phyloP scores from a whole-genome alignment of 495 filamentous ascomycete genomes.

The Pyronema domesticum region DNA sequence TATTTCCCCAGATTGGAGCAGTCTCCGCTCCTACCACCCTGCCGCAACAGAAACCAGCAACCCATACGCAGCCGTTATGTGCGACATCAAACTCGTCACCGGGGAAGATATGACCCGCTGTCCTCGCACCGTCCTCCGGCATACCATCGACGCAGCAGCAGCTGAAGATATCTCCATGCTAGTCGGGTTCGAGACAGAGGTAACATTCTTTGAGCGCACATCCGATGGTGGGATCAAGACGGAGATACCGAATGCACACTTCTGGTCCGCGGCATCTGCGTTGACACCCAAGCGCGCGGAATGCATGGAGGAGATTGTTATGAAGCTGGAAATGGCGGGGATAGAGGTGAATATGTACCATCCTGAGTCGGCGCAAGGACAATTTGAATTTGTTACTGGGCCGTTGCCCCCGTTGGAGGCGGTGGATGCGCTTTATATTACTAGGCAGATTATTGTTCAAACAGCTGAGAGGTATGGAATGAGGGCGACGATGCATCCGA shows the following conservation, averaged over 20 bases:
- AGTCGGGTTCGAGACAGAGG: conserved; percentile 69
- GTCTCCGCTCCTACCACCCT: conserved; percentile 37
- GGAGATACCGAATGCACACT: conserved; percentile 31
- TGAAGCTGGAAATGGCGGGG: conserved; percentile 37
- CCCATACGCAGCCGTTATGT: conserved; percentile 41
- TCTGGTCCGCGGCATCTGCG: conserved; percentile 41
- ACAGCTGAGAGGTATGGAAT: conserved; percentile 41
- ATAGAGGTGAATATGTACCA: conserved; percentile 62
- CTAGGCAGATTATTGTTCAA: conserved; percentile 47
- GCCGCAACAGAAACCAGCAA: conserved; percentile 13
- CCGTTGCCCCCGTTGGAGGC: conserved; percentile 47
- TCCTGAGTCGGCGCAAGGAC: conserved; percentile 53
- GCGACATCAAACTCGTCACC: conserved; percentile 35
- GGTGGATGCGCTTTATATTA: conserved; percentile 53
- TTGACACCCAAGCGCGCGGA: conserved; percentile 39
- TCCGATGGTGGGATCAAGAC: conserved; percentile 22
- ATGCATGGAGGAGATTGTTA: conserved; percentile 45
- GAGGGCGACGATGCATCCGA: conserved; percentile 62
- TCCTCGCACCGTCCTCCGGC: conserved; percentile 39
- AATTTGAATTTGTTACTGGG: conserved; percentile 65
- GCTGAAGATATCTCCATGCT: conserved; percentile 34
- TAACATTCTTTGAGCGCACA: conserved; percentile 42
- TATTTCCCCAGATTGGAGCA: conserved; percentile 42
- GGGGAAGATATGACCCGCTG: conserved; percentile 32
- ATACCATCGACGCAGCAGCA: conserved; percentile 30